These are phyloP conservation scores for Gardenia jasminoides DNA, from an alignment of 257 asterid genomes.

Conservation along the genomic window DNA sequence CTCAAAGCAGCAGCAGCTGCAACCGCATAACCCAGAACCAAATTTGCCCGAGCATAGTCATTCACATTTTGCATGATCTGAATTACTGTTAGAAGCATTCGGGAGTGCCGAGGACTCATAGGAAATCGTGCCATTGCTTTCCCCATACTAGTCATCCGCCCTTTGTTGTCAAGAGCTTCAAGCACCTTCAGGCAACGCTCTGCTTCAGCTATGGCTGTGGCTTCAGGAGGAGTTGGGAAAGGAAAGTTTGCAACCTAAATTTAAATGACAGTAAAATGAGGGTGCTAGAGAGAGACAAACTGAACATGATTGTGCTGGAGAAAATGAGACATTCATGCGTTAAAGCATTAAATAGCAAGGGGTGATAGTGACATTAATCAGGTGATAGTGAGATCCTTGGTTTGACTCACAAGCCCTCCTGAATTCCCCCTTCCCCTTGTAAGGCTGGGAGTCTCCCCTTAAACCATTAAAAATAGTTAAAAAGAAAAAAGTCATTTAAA, in stretches of 20 bases:
- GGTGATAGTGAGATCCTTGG: too few relatives aligned
- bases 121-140: conserved; percentile 96
- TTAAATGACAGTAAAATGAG: conserved; percentile 2
- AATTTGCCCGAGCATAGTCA: conserved; percentile 44
- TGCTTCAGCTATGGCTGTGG: conserved; percentile 69
- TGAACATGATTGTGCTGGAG: background rate
- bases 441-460: too few relatives aligned
- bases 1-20: conserved; percentile 93
- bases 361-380: too few relatives aligned
- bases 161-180: conserved; percentile 79
- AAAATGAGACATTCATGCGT: background rate
- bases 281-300: background rate
- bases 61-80: conserved; percentile 53
- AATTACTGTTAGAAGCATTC: conserved; percentile 94
- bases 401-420: too few relatives aligned
- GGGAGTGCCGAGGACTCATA: conserved; percentile 96
- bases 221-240: conserved; percentile 91
- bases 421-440: too few relatives aligned
- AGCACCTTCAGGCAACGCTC: conserved; percentile 82
- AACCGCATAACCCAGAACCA: conserved; percentile 79
- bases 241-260: conserved; percentile 88
- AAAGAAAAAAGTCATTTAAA: background rate
- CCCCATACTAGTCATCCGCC: conserved; percentile 73
- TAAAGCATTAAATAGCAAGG: background rate
- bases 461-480: too few relatives aligned